These are phyloP conservation scores for Lizanozyma gosingica DNA, from an alignment of 1,139 yeast genomes.

Conservation along the genomic window DNA sequence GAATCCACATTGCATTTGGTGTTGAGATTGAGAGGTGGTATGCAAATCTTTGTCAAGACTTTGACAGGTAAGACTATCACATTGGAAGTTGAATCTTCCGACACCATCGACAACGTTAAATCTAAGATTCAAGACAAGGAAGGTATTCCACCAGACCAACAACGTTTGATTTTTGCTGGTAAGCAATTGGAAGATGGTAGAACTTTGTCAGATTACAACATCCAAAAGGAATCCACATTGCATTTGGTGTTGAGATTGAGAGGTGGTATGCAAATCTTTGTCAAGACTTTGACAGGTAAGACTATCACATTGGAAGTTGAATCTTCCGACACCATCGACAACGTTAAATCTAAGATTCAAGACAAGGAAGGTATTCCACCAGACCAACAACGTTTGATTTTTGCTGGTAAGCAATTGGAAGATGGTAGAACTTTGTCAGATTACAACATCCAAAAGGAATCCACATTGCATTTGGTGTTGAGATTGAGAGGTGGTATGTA, in stretches of 20 bases:
- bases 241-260: conserved; percentile 50
- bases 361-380: conserved; percentile 96
- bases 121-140: conserved; percentile 47
- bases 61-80: conserved; percentile 68
- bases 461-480: conserved; percentile 78
- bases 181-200: conserved; percentile 60
- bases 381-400: conserved; percentile 88
- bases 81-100: conserved; percentile 62
- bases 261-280: conserved; percentile 43
- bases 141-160: conserved; percentile 50
- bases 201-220: conserved; percentile 59
- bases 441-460: conserved; percentile 94
- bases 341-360: conserved; percentile 88
- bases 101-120: conserved; percentile 60
- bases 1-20: conserved; percentile 67
- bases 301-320: conserved; percentile 92
- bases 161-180: conserved; percentile 50
- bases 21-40: conserved; percentile 47
- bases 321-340: conserved; percentile 91
- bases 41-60: conserved; percentile 56
- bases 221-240: conserved; percentile 56
- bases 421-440: conserved; percentile 89
- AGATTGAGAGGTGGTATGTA: conserved; percentile 95
- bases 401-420: conserved; percentile 91
- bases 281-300: conserved; percentile 73